Percentiles rank a stretch among this genome's conserved stretches.
Evolutionary conservation across 2,329 filamentous ascomycete species (phyloP).

Genomic region (Coleophoma crateriformis): DNA sequence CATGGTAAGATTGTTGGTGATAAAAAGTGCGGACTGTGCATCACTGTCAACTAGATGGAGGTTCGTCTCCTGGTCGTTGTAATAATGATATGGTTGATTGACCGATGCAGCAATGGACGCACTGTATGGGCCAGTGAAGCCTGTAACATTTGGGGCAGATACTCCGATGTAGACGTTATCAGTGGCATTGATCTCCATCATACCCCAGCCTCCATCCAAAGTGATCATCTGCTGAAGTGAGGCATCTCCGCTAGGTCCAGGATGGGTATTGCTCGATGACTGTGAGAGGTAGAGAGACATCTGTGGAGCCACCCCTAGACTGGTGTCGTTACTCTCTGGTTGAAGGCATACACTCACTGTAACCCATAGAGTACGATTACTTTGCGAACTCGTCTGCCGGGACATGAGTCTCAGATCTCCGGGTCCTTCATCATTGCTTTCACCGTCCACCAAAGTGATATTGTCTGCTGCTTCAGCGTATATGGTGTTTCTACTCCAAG

Average conservation of each 20-base stretch:
- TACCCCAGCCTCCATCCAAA: slow-evolving; percentile 27
- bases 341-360: slow-evolving; percentile 84
- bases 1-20: slow-evolving; percentile 67
- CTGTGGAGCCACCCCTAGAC: slow-evolving; percentile 53
- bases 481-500: neutral
- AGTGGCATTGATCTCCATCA: slow-evolving; percentile 54
- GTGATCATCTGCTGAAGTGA: slow-evolving; percentile 14
- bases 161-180: slow-evolving; percentile 73
- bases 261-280: slow-evolving; percentile 54
- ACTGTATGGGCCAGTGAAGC: slow-evolving; percentile 60
- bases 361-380: slow-evolving; percentile 54
- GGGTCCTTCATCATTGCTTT: neutral
- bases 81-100: slow-evolving; percentile 71
- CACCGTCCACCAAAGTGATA: neutral
- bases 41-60: slow-evolving; percentile 84
- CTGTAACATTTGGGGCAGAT: slow-evolving; percentile 54
- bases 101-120: slow-evolving; percentile 79
- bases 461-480: slow-evolving; percentile 5
- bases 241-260: slow-evolving; percentile 46
- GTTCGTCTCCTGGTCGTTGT: slow-evolving; percentile 34
- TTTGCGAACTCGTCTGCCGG: slow-evolving; percentile 11
- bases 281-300: slow-evolving; percentile 74
- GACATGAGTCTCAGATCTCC: slow-evolving; percentile 7
- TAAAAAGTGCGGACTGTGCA: slow-evolving; percentile 69
- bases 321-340: slow-evolving; percentile 38